Percentiles rank a stretch among this genome's conserved stretches.
Evolutionary conservation across 75 land plant species (phyloP).

Genomic region (Adiantum capillusveneris): DNA sequence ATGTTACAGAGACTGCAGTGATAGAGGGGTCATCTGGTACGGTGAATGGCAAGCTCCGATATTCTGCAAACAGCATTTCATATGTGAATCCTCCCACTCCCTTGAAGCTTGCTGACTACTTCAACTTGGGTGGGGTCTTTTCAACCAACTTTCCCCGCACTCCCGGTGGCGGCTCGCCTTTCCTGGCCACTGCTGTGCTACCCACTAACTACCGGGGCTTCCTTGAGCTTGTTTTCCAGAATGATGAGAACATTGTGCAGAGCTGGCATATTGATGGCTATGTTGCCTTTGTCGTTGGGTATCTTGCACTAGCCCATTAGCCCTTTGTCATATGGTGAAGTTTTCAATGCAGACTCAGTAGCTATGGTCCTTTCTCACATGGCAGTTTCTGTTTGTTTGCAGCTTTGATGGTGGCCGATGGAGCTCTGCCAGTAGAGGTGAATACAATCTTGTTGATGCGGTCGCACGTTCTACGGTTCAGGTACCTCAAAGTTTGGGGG

Average conservation of each 20-base stretch:
- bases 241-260: conserved; percentile 62
- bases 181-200: conserved; percentile 46
- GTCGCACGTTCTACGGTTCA: conserved; percentile 60
- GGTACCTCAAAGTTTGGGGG: too few relatives aligned
- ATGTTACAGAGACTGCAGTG: conserved; percentile 38
- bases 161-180: conserved; percentile 32
- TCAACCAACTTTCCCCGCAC: conserved; percentile 28
- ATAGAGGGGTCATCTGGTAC: conserved; percentile 51
- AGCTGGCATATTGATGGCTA: conserved; percentile 91
- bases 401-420: conserved; percentile 70
- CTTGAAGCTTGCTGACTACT: conserved; percentile 70
- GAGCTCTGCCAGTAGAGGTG: conserved; percentile 36
- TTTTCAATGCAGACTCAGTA: too few relatives aligned
- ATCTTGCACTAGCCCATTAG: background rate
- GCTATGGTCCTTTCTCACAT: background rate
- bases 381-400: conserved; percentile 7
- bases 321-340: background rate
- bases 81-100: conserved; percentile 58
- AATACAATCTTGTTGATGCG: conserved; percentile 65
- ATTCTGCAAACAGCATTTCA: conserved; percentile 66
- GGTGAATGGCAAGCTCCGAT: conserved; percentile 55
- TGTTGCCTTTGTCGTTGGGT: conserved; percentile 87
- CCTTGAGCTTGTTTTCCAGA: conserved; percentile 79
- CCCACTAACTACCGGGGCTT: conserved; percentile 42
- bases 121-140: conserved; percentile 48